Evolutionary conservation across 306 rosid genomes (phyloP).

Genomic region (Begonia loranthoides): DNA sequence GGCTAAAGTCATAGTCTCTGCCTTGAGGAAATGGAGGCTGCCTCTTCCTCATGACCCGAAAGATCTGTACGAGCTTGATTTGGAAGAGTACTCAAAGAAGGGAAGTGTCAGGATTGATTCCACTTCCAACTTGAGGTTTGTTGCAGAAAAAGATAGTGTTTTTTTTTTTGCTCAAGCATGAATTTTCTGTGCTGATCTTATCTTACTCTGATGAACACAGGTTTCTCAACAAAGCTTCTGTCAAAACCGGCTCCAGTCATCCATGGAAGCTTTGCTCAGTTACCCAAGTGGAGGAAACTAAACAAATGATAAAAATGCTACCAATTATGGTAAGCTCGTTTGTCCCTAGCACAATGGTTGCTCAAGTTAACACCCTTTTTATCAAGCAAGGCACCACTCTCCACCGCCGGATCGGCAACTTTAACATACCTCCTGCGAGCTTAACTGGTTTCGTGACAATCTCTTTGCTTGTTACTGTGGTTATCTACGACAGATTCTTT

Average conservation of each 20-base stretch:
- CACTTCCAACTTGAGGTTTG: slow-evolving; percentile 66
- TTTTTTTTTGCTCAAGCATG: no score
- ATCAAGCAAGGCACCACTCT: slow-evolving; percentile 91
- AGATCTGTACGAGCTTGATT: slow-evolving; percentile 42
- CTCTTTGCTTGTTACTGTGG: slow-evolving; percentile 59
- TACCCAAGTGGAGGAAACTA: slow-evolving; percentile 83
- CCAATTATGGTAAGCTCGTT: slow-evolving; percentile 50
- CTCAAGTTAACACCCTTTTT: slow-evolving; percentile 68
- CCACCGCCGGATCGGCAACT: slow-evolving; percentile 43
- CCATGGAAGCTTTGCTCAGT: slow-evolving; percentile 44
- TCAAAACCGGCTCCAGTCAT: slow-evolving; percentile 22
- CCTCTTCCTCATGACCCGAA: slow-evolving; percentile 43
- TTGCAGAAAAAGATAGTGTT: not conserved
- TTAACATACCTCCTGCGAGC: slow-evolving; percentile 77
- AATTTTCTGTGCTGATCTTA: no score
- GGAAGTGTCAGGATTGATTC: slow-evolving; percentile 47
- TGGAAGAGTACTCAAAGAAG: slow-evolving; percentile 27
- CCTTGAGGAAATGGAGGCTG: slow-evolving; percentile 43
- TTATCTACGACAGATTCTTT: slow-evolving; percentile 58
- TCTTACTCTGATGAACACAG: slow-evolving; percentile 8
- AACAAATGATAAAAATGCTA: slow-evolving; percentile 58
- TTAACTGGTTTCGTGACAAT: slow-evolving; percentile 53
- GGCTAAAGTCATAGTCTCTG: slow-evolving; percentile 51
- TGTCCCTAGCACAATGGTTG: slow-evolving; percentile 74
- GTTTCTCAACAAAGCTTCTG: slow-evolving; percentile 29